Evolutionary conservation across 176 grass and related monocot genomes (phyloP).

Genomic region (Miscanthus lutarioriparius): DNA sequence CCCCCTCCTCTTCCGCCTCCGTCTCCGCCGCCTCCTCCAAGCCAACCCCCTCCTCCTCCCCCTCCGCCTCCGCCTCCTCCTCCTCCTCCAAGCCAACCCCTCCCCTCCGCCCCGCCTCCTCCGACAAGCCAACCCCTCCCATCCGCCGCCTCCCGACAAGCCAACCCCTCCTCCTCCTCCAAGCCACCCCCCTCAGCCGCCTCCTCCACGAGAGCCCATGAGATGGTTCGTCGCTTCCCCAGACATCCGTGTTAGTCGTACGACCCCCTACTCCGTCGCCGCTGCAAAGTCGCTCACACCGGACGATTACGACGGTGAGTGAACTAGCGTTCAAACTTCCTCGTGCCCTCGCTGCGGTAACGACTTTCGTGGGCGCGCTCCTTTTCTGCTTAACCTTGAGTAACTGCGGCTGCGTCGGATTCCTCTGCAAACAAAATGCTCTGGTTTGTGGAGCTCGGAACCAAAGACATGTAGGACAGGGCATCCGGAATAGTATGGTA

Average conservation of each 20-base stretch:
- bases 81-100: not conserved
- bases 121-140: too few species aligned
- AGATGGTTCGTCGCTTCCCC: not conserved
- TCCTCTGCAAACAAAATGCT: slow-evolving; percentile 9
- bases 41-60: too few species aligned
- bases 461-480: too few species aligned
- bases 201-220: not conserved
- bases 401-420: not conserved
- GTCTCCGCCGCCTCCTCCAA: not conserved
- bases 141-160: too few species aligned
- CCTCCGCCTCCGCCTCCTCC: not conserved
- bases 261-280: too few species aligned
- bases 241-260: too few species aligned
- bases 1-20: not conserved
- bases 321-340: not conserved
- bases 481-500: too few species aligned
- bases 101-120: too few species aligned
- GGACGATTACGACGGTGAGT: not conserved
- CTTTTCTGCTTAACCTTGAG: not conserved
- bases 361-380: not conserved
- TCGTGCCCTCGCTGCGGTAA: not conserved
- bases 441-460: not conserved
- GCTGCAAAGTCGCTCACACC: not conserved
- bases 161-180: not conserved
- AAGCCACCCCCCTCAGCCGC: too few species aligned